These are phyloP conservation scores for Nothophaeocryptopus gaeumannii DNA, from an alignment of 2,329 filamentous ascomycete species.

Conservation along the genomic window DNA sequence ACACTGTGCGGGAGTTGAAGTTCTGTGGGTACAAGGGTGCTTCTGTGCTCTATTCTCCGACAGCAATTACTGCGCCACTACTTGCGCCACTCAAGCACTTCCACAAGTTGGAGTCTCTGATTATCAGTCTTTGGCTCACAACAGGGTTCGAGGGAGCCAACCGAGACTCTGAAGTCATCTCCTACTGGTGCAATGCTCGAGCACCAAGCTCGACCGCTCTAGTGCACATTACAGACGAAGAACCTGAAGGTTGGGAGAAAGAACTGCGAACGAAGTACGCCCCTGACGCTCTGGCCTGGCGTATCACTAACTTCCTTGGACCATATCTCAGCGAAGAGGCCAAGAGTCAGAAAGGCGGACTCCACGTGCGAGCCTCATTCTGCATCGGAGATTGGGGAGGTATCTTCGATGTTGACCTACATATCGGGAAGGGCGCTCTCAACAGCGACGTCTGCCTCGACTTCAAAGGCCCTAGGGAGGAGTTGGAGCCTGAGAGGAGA, in stretches of 20 bases:
- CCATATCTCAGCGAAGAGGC: conserved; percentile 42
- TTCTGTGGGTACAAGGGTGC: conserved; percentile 48
- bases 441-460: conserved; percentile 39
- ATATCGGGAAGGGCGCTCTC: conserved; percentile 36
- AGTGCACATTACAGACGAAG: conserved; percentile 29
- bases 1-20: conserved; percentile 45
- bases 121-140: conserved; percentile 43
- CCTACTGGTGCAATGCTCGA: conserved; percentile 44
- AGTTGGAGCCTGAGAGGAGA: conserved; percentile 41
- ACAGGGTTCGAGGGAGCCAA: conserved; percentile 38
- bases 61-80: conserved; percentile 39
- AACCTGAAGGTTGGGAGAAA: conserved; percentile 42
- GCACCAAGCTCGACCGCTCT: conserved; percentile 41
- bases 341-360: conserved; percentile 40
- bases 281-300: conserved; percentile 41
- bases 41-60: conserved; percentile 40
- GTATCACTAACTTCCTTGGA: conserved; percentile 40
- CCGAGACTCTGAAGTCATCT: conserved; percentile 44
- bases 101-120: conserved; percentile 41
- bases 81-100: conserved; percentile 42
- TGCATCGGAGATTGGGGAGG: conserved; percentile 41
- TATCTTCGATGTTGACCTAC: conserved; percentile 47
- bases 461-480: conserved; percentile 45
- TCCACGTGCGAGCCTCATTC: conserved; percentile 47
- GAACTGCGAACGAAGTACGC: conserved; percentile 40